These are phyloP conservation scores for Tephrocybe sp. DNA, from an alignment of 768 basidiomycete species.

Conservation along the genomic window DNA sequence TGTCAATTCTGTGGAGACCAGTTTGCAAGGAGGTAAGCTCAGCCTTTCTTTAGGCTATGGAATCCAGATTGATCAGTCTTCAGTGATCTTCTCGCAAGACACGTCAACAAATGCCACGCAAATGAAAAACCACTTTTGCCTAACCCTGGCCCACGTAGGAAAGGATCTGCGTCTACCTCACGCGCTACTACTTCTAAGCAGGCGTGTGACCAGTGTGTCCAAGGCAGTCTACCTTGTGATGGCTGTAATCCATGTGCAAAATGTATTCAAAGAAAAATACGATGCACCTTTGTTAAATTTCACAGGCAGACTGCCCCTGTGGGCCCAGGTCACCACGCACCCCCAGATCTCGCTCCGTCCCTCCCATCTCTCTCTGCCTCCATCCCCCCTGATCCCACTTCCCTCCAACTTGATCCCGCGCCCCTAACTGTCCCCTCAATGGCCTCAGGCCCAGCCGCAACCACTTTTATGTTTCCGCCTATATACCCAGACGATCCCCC, in stretches of 20 bases:
- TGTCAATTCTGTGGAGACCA: conserved; percentile 88
- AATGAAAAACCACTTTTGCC: conserved; percentile 57
- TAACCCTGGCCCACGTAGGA: conserved; percentile 47
- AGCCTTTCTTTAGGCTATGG: conserved; percentile 1
- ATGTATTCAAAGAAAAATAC: conserved; percentile 65
- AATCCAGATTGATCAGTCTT: neutral
- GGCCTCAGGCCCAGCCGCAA: conserved; percentile 16
- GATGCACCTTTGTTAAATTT: conserved; percentile 81
- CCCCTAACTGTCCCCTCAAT: conserved; percentile 25
- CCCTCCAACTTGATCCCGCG: conserved; percentile 31
- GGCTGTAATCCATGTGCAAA: conserved; percentile 81
- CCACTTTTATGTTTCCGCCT: conserved; percentile 18
- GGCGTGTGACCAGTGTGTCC: conserved; percentile 83
- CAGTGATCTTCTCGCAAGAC: conserved; percentile 82
- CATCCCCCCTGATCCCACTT: neutral
- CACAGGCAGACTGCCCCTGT: conserved; percentile 78
- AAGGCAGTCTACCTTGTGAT: conserved; percentile 72
- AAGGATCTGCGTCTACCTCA: conserved; percentile 63
- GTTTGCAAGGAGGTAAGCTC: conserved; percentile 72
- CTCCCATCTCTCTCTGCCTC: no score
- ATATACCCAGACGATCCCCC: conserved; percentile 15
- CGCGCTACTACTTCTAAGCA: conserved; percentile 79
- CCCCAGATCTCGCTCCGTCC: conserved; percentile 31
- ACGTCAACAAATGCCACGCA: conserved; percentile 86
- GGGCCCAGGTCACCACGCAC: conserved; percentile 62